A percentile compares a stretch with the other conserved stretches of the same genome.
phyloP scores from a whole-genome alignment of 1,139 yeast genomes.

The Sugiyamaella castrensis region DNA sequence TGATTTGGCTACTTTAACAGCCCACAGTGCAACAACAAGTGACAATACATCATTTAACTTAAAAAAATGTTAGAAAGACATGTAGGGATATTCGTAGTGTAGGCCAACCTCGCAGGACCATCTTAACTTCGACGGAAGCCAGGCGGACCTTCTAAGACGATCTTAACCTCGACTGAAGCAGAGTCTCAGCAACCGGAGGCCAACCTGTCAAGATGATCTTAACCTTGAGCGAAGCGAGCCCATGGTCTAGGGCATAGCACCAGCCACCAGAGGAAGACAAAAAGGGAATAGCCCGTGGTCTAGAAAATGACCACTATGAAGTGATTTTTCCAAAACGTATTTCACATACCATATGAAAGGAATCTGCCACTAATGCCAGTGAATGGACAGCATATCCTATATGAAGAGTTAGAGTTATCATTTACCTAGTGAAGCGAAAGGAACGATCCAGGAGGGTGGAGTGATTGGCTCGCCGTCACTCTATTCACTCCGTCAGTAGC shows the following conservation, averaged over 20 bases:
- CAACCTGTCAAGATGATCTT: too few species aligned
- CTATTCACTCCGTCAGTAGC: too few species aligned
- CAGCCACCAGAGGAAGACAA: too few species aligned
- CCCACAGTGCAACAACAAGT: slow-evolving; percentile 90
- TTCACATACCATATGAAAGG: slow-evolving; percentile 74
- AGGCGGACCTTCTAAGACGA: too few species aligned
- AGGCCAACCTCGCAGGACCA: too few species aligned
- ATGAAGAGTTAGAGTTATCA: neutral
- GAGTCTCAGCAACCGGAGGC: too few species aligned
- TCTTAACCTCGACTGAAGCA: neutral
- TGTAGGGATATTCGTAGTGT: neutral
- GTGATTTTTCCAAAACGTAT: too few species aligned
- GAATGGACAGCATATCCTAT: slow-evolving; percentile 76
- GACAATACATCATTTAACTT: slow-evolving; percentile 84
- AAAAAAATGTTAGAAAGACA: neutral
- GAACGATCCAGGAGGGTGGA: too few species aligned
- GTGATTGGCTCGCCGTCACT: too few species aligned
- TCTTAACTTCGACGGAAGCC: neutral
- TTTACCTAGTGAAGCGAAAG: neutral
- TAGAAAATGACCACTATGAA: too few species aligned
- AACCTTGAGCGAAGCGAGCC: neutral
- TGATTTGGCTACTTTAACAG: slow-evolving; percentile 82
- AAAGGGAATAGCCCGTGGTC: too few species aligned
- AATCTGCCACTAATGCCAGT: slow-evolving; percentile 88
- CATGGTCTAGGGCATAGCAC: neutral